Conservation (phyloP, 139 green algal genomes). For the Picochlorum sp. region DNA sequence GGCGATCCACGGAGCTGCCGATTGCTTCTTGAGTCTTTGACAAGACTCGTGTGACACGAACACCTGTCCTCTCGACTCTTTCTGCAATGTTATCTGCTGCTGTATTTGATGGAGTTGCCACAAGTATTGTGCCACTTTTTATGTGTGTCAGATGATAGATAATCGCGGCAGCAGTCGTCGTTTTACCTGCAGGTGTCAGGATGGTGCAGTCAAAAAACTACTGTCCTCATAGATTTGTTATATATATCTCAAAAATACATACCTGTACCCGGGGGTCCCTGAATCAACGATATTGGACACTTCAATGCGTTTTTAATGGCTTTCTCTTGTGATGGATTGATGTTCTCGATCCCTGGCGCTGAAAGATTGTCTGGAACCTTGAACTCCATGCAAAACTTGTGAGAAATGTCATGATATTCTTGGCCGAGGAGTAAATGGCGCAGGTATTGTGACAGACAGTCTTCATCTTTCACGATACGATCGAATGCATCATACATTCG, state of each 20-base stretch:
- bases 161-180: constrained; percentile 88
- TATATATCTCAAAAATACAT: constrained; percentile 19
- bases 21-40: constrained; percentile 80
- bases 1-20: no score
- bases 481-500: no score
- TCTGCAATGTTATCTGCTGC: constrained; percentile 95
- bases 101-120: constrained; percentile 91
- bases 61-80: constrained; percentile 79
- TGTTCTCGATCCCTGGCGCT: constrained; percentile 77
- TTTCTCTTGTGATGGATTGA: constrained; percentile 83
- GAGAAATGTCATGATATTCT: constrained; percentile 35
- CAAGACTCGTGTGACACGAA: constrained; percentile 89
- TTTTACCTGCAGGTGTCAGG: constrained; percentile 43
- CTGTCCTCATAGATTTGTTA: no score
- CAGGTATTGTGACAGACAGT: constrained; percentile 56
- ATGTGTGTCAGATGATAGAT: constrained; percentile 78
- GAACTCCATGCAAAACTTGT: constrained; percentile 34
- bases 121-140: constrained; percentile 77
- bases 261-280: constrained; percentile 87
- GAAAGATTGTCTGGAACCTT: constrained; percentile 44
- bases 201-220: no score
- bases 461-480: constrained; percentile 79
- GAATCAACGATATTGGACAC: no score
- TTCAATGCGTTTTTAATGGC: no score
- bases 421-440: constrained; percentile 76